A percentile compares a stretch with the other conserved stretches of the same genome.
Conservation (phyloP, 2,329 filamentous ascomycete species). For the Pleurostoma richardsiae region DNA sequence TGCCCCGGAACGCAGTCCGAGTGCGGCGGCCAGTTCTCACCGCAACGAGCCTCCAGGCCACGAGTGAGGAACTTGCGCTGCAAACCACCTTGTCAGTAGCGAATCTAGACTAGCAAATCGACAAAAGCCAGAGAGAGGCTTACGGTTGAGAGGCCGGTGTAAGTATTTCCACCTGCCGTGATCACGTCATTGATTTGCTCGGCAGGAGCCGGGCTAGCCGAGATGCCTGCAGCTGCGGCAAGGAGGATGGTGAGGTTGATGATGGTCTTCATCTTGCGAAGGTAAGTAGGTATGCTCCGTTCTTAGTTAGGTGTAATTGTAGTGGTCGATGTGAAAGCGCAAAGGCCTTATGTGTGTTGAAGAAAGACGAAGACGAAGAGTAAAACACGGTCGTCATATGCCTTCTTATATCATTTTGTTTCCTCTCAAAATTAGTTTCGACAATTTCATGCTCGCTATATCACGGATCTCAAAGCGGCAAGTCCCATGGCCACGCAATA, state of each 20-base stretch:
- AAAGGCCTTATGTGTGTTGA: no score
- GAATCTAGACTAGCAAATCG: not conserved
- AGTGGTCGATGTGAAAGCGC: no score
- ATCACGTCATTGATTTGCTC: not conserved
- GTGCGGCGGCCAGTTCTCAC: conserved; percentile 2
- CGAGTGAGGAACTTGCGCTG: not conserved
- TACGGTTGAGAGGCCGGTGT: not conserved
- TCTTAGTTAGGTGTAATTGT: no score
- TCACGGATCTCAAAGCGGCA: no score
- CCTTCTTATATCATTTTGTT: no score
- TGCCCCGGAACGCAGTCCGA: conserved; percentile 3
- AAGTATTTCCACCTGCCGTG: not conserved
- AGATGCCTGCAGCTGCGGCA: not conserved
- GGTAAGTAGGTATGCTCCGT: not conserved
- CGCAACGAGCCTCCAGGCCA: conserved; percentile 5
- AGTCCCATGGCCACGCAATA: no score
- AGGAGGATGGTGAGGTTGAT: not conserved
- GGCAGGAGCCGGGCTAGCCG: not conserved
- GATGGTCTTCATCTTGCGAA: conserved; percentile 1
- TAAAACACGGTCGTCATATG: no score
- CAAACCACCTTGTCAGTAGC: not conserved
- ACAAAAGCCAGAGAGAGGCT: not conserved
- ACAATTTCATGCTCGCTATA: no score
- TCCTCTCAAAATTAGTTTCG: no score
- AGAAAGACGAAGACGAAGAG: no score